Percentiles rank a stretch among this genome's conserved stretches.
Conservation (phyloP, 2,329 filamentous ascomycete species). For the Aspergillus unguis region DNA sequence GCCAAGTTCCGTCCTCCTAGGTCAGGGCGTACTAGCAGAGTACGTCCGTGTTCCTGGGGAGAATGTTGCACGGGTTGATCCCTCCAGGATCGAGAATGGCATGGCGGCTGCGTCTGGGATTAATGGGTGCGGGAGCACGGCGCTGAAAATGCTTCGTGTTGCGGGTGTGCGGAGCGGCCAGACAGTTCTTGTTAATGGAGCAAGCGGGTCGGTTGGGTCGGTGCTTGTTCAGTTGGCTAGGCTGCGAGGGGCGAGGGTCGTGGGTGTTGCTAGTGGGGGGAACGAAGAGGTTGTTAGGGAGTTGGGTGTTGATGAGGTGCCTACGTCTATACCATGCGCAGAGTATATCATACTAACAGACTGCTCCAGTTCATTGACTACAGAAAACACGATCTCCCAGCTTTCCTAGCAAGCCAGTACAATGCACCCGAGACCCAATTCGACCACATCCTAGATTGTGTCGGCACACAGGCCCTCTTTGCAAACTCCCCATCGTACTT, state of each 20-base stretch:
- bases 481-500: slow-evolving; percentile 14
- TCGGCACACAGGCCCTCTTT: slow-evolving; percentile 19
- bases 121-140: slow-evolving; percentile 13
- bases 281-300: slow-evolving; percentile 19
- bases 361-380: slow-evolving; percentile 52
- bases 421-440: slow-evolving; percentile 12
- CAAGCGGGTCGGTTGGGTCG: slow-evolving; percentile 19
- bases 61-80: neutral
- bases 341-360: neutral
- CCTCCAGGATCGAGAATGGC: neutral
- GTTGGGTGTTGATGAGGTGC: slow-evolving; percentile 19
- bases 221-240: slow-evolving; percentile 20
- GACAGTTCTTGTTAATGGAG: slow-evolving; percentile 18
- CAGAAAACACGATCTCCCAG: slow-evolving; percentile 1
- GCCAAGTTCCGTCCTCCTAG: neutral
- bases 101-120: slow-evolving; percentile 18
- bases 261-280: slow-evolving; percentile 19
- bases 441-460: slow-evolving; percentile 20
- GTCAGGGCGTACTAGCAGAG: neutral
- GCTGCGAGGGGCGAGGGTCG: slow-evolving; percentile 15
- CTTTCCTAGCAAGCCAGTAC: slow-evolving; percentile 13
- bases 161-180: slow-evolving; percentile 18
- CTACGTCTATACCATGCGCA: neutral
- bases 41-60: neutral
- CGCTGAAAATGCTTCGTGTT: slow-evolving; percentile 18